Conservation (phyloP, 495 filamentous ascomycete species). For the Talaromyces nanjingensis region DNA sequence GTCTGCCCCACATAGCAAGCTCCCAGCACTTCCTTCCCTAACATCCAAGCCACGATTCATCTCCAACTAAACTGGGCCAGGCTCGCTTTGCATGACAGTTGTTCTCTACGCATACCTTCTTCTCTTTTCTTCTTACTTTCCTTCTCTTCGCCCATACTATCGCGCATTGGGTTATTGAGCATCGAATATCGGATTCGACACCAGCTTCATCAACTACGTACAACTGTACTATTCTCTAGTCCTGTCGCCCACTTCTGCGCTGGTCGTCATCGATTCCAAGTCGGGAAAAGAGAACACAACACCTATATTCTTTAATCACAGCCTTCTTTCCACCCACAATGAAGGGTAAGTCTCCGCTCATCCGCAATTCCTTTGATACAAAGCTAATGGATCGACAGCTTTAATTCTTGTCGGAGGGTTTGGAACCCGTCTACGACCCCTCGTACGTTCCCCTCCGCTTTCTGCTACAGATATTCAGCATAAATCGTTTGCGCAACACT, state of each 20-base stretch:
- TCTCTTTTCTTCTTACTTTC: background rate
- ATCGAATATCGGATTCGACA: background rate
- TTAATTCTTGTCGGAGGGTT: conserved; percentile 99
- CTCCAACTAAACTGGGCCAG: background rate
- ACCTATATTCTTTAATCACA: background rate
- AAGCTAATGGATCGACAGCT: conserved; percentile 46
- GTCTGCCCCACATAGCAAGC: background rate
- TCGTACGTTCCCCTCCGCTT: conserved; percentile 58
- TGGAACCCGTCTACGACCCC: conserved; percentile 92
- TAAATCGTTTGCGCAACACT: background rate
- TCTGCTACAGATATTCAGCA: background rate
- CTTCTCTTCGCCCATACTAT: background rate
- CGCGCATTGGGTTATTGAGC: background rate
- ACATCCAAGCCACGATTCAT: conserved; percentile 2
- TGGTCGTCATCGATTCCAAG: background rate
- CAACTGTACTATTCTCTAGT: background rate
- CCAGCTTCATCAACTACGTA: background rate
- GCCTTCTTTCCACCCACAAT: background rate
- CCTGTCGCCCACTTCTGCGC: background rate
- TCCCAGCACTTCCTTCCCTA: background rate
- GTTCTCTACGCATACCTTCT: background rate
- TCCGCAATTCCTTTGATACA: background rate
- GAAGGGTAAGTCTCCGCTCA: conserved; percentile 9
- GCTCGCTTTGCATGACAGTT: background rate
- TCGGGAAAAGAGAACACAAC: background rate